A percentile compares a stretch with the other conserved stretches of the same genome.
These are phyloP conservation scores for Puccinellia tenuiflora DNA, from an alignment of 176 grass and related monocot species.

Conservation along the genomic window DNA sequence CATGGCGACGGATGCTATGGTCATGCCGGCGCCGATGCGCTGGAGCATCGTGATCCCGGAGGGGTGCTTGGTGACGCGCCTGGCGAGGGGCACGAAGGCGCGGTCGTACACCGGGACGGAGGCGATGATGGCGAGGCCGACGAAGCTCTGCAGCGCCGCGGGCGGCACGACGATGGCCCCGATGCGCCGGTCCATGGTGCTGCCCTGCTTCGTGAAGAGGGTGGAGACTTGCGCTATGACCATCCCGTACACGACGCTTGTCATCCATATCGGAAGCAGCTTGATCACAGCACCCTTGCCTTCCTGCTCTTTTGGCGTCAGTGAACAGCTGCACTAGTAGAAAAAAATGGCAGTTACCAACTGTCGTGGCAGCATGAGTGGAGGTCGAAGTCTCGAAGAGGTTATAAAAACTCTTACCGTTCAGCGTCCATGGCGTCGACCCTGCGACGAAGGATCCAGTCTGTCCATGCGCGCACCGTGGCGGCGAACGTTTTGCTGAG, in stretches of 20 bases:
- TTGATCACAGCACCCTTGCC: slow-evolving; percentile 6
- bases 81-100: slow-evolving; percentile 31
- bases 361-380: background rate
- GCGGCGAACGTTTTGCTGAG: background rate
- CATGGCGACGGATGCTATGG: slow-evolving; percentile 32
- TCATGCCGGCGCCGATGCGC: slow-evolving; percentile 47
- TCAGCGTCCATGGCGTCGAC: background rate
- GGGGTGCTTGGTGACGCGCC: slow-evolving; percentile 29
- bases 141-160: slow-evolving; percentile 39
- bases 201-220: slow-evolving; percentile 55
- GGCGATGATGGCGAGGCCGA: background rate
- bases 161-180: slow-evolving; percentile 25
- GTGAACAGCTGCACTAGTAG: background rate
- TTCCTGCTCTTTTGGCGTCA: background rate
- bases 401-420: background rate
- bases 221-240: slow-evolving; percentile 34
- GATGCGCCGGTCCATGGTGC: slow-evolving; percentile 41
- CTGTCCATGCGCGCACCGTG: background rate
- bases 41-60: slow-evolving; percentile 59
- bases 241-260: slow-evolving; percentile 26
- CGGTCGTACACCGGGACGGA: slow-evolving; percentile 46
- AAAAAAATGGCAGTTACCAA: background rate
- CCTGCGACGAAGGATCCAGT: background rate
- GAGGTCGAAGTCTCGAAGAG: rapidly evolving
- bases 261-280: slow-evolving; percentile 48